These are phyloP conservation scores for Citeromyces matritensis DNA, from an alignment of 805 yeast species.

Conservation along the genomic window DNA sequence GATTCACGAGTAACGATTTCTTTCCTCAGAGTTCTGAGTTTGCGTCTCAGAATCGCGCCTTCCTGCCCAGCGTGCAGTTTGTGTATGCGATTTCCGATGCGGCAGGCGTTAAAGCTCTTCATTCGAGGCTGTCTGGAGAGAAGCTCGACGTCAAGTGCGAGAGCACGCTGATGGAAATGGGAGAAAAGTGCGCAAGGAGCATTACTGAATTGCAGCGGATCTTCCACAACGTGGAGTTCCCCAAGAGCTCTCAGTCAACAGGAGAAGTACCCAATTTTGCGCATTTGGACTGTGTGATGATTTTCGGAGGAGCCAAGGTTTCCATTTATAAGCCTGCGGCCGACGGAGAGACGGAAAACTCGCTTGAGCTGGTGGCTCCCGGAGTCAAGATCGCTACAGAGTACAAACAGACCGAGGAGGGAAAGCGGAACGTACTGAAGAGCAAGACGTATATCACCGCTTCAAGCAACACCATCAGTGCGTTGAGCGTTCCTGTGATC, in stretches of 20 bases:
- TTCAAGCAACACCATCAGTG: slow-evolving; percentile 55
- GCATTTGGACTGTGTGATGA: slow-evolving; percentile 33
- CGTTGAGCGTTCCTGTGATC: slow-evolving; percentile 70
- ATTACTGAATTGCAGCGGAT: too few relatives aligned
- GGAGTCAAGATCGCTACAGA: slow-evolving; percentile 44
- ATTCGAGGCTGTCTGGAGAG: slow-evolving; percentile 47
- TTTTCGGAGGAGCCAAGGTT: slow-evolving; percentile 60
- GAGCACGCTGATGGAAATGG: too few relatives aligned
- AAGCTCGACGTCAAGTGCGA: slow-evolving; percentile 50
- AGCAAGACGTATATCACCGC: slow-evolving; percentile 47
- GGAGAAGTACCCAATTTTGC: not conserved
- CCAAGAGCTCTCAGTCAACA: not conserved
- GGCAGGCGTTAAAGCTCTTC: slow-evolving; percentile 18
- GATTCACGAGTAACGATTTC: slow-evolving; percentile 32
- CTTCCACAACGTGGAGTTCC: not conserved
- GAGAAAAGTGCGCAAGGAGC: too few relatives aligned
- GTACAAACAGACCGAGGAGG: slow-evolving; percentile 24
- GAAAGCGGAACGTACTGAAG: slow-evolving; percentile 22
- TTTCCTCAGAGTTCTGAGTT: slow-evolving; percentile 30
- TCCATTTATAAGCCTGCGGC: slow-evolving; percentile 26
- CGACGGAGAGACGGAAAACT: slow-evolving; percentile 22
- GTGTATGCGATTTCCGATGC: slow-evolving; percentile 20
- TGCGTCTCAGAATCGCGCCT: slow-evolving; percentile 42
- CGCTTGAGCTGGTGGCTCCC: slow-evolving; percentile 61
- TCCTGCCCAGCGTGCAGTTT: slow-evolving; percentile 53